These are phyloP conservation scores for Candida maesae DNA, from an alignment of 805 yeast species.

Conservation along the genomic window DNA sequence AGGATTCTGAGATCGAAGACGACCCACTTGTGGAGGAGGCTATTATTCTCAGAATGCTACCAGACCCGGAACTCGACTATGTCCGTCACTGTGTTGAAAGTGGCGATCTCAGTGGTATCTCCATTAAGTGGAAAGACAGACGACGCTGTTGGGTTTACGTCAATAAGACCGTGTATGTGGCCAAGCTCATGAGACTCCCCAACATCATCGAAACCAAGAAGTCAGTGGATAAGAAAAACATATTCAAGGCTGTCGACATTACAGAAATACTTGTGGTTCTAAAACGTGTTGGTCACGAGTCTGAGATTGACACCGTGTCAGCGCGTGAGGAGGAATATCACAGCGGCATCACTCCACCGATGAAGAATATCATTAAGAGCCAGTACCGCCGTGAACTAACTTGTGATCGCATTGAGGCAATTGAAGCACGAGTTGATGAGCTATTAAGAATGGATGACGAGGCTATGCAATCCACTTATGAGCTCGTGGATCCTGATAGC, in stretches of 20 bases:
- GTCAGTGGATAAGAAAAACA: slow-evolving; percentile 83
- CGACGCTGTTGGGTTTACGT: slow-evolving; percentile 74
- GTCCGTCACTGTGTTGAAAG: slow-evolving; percentile 72
- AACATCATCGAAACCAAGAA: slow-evolving; percentile 84
- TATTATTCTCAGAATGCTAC: slow-evolving; percentile 68
- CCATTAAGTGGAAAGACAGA: slow-evolving; percentile 78
- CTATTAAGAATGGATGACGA: slow-evolving; percentile 71
- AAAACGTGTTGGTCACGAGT: slow-evolving; percentile 44
- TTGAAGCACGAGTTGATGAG: slow-evolving; percentile 76
- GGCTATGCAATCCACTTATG: slow-evolving; percentile 78
- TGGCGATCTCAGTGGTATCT: slow-evolving; percentile 69
- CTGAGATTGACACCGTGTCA: slow-evolving; percentile 40
- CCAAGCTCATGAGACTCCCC: slow-evolving; percentile 85
- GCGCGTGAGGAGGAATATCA: slow-evolving; percentile 40
- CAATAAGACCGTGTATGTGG: slow-evolving; percentile 70
- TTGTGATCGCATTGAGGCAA: slow-evolving; percentile 66
- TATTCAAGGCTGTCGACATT: slow-evolving; percentile 81
- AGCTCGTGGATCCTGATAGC: slow-evolving; percentile 55
- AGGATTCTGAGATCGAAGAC: slow-evolving; percentile 93
- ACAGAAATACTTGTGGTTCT: slow-evolving; percentile 81
- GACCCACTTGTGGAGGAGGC: slow-evolving; percentile 93
- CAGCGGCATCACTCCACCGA: slow-evolving; percentile 78
- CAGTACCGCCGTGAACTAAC: slow-evolving; percentile 70
- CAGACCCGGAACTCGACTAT: slow-evolving; percentile 64
- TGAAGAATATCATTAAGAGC: slow-evolving; percentile 63